Conservation (phyloP, 257 asterid genomes). For the Solanum corneliomulleri region DNA sequence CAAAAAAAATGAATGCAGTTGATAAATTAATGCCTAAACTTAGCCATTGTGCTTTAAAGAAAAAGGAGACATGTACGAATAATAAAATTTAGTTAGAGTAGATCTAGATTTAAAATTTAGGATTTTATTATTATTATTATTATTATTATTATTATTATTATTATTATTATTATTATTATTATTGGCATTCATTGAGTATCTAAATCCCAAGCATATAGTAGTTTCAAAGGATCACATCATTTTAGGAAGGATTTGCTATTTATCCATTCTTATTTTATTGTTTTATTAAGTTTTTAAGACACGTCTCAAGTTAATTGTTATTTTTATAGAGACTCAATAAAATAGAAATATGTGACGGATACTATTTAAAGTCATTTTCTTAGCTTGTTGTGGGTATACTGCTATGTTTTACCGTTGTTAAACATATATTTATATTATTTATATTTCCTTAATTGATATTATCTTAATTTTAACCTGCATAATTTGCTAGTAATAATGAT, state of each 20-base stretch:
- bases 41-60: background rate
- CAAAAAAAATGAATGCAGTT: background rate
- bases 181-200: background rate
- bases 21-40: background rate
- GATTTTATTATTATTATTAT: too few species aligned
- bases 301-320: too few species aligned
- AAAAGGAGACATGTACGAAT: background rate
- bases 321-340: background rate
- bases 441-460: background rate
- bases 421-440: too few species aligned
- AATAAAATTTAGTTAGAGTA: background rate
- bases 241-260: too few species aligned
- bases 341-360: too few species aligned
- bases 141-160: too few species aligned
- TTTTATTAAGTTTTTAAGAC: too few species aligned
- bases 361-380: background rate
- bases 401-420: background rate
- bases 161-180: too few species aligned
- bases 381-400: background rate
- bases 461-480: background rate
- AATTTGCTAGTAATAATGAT: background rate
- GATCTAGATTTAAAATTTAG: too few species aligned
- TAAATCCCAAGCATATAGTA: too few species aligned
- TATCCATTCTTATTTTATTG: too few species aligned
- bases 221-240: too few species aligned